phyloP scores from a whole-genome alignment of 1,139 yeast species.

The Zygosaccharomyces pseudobailii region DNA sequence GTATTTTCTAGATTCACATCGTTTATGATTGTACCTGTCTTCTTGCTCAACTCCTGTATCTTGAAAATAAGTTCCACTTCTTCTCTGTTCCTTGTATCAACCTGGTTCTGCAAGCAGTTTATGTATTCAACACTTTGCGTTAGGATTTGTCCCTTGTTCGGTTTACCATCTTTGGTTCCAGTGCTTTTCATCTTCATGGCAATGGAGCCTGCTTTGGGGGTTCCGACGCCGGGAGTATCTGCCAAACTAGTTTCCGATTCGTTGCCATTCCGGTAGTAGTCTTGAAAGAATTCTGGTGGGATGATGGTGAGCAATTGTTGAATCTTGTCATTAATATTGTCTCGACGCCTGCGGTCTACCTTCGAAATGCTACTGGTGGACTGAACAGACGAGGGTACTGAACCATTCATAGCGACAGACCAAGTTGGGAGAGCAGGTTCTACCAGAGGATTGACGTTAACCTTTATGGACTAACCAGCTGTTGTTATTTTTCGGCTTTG shows the following conservation, averaged over 20 bases:
- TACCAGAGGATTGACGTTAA: too few relatives aligned
- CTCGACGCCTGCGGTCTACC: conserved; percentile 55
- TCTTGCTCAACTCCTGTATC: conserved; percentile 46
- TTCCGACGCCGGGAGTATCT: conserved; percentile 65
- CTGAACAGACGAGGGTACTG: conserved; percentile 17
- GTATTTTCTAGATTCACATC: conserved; percentile 56
- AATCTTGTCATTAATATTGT: conserved; percentile 83
- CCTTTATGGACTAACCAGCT: conserved; percentile 1
- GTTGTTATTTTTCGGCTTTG: neutral
- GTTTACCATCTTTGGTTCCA: conserved; percentile 69
- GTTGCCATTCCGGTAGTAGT: conserved; percentile 21
- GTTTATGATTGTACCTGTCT: conserved; percentile 35
- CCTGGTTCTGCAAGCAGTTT: conserved; percentile 63
- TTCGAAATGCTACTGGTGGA: conserved; percentile 17
- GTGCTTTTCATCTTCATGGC: conserved; percentile 25
- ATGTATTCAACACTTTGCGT: conserved; percentile 83
- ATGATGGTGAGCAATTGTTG: conserved; percentile 71
- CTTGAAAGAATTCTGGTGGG: conserved; percentile 56
- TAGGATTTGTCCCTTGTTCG: conserved; percentile 87
- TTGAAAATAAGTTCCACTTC: conserved; percentile 70
- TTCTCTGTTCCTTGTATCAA: conserved; percentile 70
- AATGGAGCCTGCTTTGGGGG: conserved; percentile 54
- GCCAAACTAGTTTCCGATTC: conserved; percentile 74
- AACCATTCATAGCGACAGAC: conserved; percentile 5
- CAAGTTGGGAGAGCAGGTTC: too few relatives aligned